Evolutionary conservation across 345 rosid genomes (phyloP).

Genomic region (Gossypium longicalyx): DNA sequence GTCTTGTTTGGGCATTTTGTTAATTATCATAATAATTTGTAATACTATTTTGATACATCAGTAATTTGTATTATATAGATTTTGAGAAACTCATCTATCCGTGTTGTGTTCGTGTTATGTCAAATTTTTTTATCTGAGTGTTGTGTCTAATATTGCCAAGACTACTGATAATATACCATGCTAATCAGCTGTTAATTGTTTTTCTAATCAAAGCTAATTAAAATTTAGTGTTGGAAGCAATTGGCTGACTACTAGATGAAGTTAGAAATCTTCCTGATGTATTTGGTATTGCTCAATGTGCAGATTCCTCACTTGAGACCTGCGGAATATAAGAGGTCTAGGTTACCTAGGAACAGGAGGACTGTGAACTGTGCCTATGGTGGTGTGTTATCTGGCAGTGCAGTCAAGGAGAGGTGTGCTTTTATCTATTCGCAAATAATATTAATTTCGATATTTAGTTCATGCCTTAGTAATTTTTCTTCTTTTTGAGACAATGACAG

Average conservation of each 20-base stretch:
- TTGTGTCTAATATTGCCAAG: not conserved
- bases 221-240: not conserved
- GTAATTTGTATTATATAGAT: not conserved
- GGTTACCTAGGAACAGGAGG: conserved; percentile 64
- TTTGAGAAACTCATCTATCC: not conserved
- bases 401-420: conserved; percentile 72
- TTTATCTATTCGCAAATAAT: not conserved
- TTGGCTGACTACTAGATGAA: not conserved
- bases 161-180: not conserved
- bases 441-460: not conserved
- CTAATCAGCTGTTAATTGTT: not conserved
- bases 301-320: conserved; percentile 93
- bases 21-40: too few relatives aligned
- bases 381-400: conserved; percentile 71
- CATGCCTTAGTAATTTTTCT: not conserved
- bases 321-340: conserved; percentile 76
- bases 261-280: not conserved
- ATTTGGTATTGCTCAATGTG: not conserved
- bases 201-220: not conserved
- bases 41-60: too few relatives aligned
- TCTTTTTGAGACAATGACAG: not conserved
- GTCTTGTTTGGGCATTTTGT: too few relatives aligned
- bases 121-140: not conserved
- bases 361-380: conserved; percentile 89
- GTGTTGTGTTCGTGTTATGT: not conserved